Percentiles rank a stretch among this genome's conserved stretches.
Conservation (phyloP, 1,284 basidiomycete genomes). For the Schizophyllum commune region DNA sequence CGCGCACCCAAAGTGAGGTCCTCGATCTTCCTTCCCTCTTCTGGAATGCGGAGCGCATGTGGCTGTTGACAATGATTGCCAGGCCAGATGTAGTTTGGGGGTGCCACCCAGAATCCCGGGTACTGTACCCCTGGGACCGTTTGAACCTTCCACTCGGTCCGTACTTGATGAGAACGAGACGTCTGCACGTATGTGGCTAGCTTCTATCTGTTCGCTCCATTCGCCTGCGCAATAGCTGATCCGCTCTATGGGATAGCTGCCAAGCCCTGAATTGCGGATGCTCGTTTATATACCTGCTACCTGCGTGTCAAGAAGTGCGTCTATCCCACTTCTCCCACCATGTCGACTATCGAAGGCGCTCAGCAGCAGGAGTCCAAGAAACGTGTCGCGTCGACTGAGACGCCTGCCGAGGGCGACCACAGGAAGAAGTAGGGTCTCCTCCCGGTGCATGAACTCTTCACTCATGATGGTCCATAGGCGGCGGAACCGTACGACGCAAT, state of each 20-base stretch:
- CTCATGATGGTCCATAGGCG: slow-evolving; percentile 1
- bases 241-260: background rate
- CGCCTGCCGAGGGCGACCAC: slow-evolving; percentile 10
- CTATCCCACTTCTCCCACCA: background rate
- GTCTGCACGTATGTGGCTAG: background rate
- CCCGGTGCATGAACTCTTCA: background rate
- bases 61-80: background rate
- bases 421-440: slow-evolving; percentile 7
- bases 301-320: background rate
- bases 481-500: slow-evolving; percentile 32
- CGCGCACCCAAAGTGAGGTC: too few relatives aligned
- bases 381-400: slow-evolving; percentile 1
- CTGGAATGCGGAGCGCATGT: background rate
- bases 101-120: background rate
- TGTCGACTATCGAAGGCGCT: background rate
- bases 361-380: slow-evolving; percentile 6
- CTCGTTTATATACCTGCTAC: background rate
- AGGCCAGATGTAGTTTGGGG: background rate
- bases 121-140: background rate
- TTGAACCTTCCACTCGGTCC: background rate
- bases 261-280: background rate
- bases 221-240: background rate
- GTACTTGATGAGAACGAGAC: background rate
- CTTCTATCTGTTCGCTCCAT: background rate
- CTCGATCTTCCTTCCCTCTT: background rate